Base-by-base conservation (phyloP, 169 alveolate genomes). In the Eimeria sp. region DNA sequence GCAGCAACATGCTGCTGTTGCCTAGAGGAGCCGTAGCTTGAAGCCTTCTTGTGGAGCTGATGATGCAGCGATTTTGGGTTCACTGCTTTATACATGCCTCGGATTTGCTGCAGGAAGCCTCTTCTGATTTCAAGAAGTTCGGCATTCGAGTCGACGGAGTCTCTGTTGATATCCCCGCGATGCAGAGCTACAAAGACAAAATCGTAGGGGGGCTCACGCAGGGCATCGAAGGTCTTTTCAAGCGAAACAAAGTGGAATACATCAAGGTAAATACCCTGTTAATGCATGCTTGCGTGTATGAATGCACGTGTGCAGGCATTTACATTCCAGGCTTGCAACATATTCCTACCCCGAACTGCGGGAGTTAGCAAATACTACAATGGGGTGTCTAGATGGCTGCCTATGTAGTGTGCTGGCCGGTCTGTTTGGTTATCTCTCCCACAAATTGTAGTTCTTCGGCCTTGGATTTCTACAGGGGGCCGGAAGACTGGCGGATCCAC, bases 181-280 rank as follows among this genome's bases (percentile, higher is more conserved):
- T 98, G 97, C 97, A 97, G 97, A 82, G 83, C 80, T 96, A 97
- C 73, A 98, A 98, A 97, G 98, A 98, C 73, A 97, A 97, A 67
- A 97, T 98, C 30, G 99, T 99, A 86, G 96, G 89, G 57, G 98
- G 98, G 47, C 98, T 99, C 65, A 98, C 99, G 25, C 96, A 96
- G 91, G 99, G 99, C 73, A 98, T 99, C 58, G 99, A 98, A 92
- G 97, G 97, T 58, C 97, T 99, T 43, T 98, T 99, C 98, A 99
- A 98, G 97, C 98, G 98, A 97, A 99, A 99, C 95, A 98, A 98
- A 72, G 99, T 99, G 30, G 99, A 98, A 80, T 98, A 98, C 96
- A 72, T 97, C 27, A 96, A 95, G 76, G 99, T 99, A 54, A 49
- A 70, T 40, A 30, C 34, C 16, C 16, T 13, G 49, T 27, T 72